Evolutionary conservation across 345 rosid genomes (phyloP), one percentile per base, ranked within the genome.

Genomic region (Kandelia obovata): DNA sequence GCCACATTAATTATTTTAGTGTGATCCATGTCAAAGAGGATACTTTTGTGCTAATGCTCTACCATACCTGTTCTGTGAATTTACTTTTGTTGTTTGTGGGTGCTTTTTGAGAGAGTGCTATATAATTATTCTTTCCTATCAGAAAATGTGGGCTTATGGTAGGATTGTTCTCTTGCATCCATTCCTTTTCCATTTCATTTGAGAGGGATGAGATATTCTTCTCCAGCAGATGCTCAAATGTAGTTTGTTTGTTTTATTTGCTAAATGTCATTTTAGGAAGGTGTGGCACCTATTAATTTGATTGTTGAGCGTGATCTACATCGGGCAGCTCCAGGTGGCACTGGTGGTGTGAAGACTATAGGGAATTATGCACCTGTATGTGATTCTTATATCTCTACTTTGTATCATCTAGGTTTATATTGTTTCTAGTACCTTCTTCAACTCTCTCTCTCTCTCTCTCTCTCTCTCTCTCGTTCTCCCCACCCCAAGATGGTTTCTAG

Each of bases 281-380:
- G 98, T 60, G 84, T 94, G 35, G 82, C 90, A 70, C 82, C 91
- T 23, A 86, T 89, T 49, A 68, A 82, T 72, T 82, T 89, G 78
- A 62, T 85, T 49, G 77, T 89, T 73, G 95, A 89, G 72, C 71
- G 81, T 63, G 87, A 89, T 68, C 64, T 89, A 70, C 91, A 89
- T 78, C 91, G 98, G 62, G 98, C 97, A 64, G 83, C 96, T 67
- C 98, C 98, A 79, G 97, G 98, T 73, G 98, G 96, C 65, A 94
- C 98, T 20, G 96, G 98, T 65, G 87, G 97, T 68, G 97, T 91
- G 61, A 94, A 94, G 79, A 88, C 93, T 53, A 94, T 94, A 6
- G 98, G 98, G 63, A 94, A 94, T 58, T 94, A 91, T 75, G 97
- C 95, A 72, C 93, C 95, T 55, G 98, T 94, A 83, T 77, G 85